phyloP scores from a whole-genome alignment of 208 protist species.

The Acanthamoeba divionensis region DNA sequence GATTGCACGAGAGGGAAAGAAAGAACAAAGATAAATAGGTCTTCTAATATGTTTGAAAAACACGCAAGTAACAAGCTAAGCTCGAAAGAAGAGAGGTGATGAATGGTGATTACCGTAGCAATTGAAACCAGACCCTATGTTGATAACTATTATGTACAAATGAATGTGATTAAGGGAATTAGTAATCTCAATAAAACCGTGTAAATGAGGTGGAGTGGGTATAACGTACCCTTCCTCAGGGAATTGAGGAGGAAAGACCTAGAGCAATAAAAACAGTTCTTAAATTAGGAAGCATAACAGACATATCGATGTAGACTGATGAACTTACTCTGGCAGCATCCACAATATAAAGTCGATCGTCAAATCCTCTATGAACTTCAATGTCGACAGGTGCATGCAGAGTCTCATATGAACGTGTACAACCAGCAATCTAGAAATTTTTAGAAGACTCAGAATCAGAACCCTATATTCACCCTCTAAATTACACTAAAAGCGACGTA shows the following conservation, averaged over 20 bases:
- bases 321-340: background rate
- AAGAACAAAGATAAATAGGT: background rate
- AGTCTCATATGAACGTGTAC: background rate
- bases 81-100: too few relatives aligned
- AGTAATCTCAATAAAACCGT: too few relatives aligned
- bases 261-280: background rate
- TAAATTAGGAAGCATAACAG: background rate
- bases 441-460: background rate
- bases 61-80: too few relatives aligned
- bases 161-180: too few relatives aligned
- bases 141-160: too few relatives aligned
- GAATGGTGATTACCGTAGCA: too few relatives aligned
- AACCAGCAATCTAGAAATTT: conserved; percentile 4
- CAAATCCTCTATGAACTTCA: conserved; percentile 9
- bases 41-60: background rate
- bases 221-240: conserved; percentile 14
- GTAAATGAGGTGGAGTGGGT: too few relatives aligned
- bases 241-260: conserved; percentile 31
- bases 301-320: background rate
- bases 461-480: background rate
- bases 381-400: conserved; percentile 23
- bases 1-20: background rate
- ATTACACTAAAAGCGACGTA: background rate
- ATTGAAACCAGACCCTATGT: conserved; percentile 35
- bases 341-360: conserved; percentile 25